These are phyloP conservation scores for Mrakia blollopis DNA, from an alignment of 768 basidiomycete genomes.

Conservation along the genomic window DNA sequence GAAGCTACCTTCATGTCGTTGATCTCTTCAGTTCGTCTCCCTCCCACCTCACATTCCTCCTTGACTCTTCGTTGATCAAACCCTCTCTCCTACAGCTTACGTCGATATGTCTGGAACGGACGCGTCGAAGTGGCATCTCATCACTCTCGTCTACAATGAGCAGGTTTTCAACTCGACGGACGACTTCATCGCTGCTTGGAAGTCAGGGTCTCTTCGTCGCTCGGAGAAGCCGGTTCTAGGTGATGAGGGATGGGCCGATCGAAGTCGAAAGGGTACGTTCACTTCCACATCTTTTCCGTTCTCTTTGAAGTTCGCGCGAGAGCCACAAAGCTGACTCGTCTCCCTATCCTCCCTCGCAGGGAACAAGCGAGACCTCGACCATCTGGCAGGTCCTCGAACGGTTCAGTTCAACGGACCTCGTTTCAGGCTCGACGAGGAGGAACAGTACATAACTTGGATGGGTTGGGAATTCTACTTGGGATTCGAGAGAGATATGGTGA, in stretches of 20 bases:
- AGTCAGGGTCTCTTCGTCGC: conserved; percentile 35
- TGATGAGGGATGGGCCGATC: conserved; percentile 45
- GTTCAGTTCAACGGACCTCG: conserved; percentile 57
- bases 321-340: too few species aligned
- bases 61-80: too few species aligned
- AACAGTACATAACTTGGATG: conserved; percentile 63
- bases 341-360: too few species aligned
- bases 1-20: conserved; percentile 53
- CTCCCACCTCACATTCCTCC: too few species aligned
- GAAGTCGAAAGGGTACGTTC: conserved; percentile 47
- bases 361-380: conserved; percentile 55
- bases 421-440: conserved; percentile 54
- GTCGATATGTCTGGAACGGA: conserved; percentile 57
- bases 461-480: conserved; percentile 60
- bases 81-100: conserved; percentile 43
- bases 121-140: conserved; percentile 50
- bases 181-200: conserved; percentile 55
- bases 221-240: conserved; percentile 44
- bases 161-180: conserved; percentile 53
- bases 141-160: conserved; percentile 54
- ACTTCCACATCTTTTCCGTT: too few species aligned
- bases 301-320: too few species aligned
- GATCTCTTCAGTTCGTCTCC: conserved; percentile 49
- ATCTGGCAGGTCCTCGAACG: conserved; percentile 60
- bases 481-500: conserved; percentile 47